Base-by-base conservation (phyloP, 805 yeast species). In the Metschnikowia chrysomelidarum region DNA sequence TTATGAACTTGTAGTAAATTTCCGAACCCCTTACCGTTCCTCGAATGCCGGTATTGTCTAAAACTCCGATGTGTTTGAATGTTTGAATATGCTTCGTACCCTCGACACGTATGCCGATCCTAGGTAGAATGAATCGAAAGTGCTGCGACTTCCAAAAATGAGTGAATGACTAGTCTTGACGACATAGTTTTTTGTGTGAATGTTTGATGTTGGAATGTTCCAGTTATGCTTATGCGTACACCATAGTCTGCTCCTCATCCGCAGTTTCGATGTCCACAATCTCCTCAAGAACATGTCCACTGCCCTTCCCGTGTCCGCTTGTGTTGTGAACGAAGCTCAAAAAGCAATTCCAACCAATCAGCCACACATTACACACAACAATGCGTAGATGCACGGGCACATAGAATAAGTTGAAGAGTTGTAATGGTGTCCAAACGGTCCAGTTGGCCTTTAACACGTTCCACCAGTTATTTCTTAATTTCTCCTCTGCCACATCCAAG, bases 321-420 rank as follows among this genome's bases (percentile, higher is more conserved):
- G 67, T 62, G 30, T 78, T 68, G 45, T 84, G 87, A 37, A 64
- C 56, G 36, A 54, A 62, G 46, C 71, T 65, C 53, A 67, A 60
- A 49, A 56, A 67, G 27, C 65, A 59, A 43, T 61, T 66, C 73
- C 73, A 67, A 18, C 68, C 67, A 15, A 64, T 54, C 6, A 69
- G 62, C 62, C 67, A 64, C 8, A 64, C 26, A 38, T 67, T 67
- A 15, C 67, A 44, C 15, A 60, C 53, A 11, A 66, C 62, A 11
- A 64, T 54, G 31, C 73, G 48, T 25, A 62, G 51, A 36, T 65
- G 69, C 9, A 64, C 56, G 1, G 73, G 73, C 18, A 65, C 51
- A 27, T 56, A 62, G 43, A 58, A 60, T 36, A 67, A 50, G 46
- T 60, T 64, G 40, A 62, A 34, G 27, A 63, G 42, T 50, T 64